Percentiles rank a stretch among this genome's conserved stretches.
phyloP scores from a whole-genome alignment of 192 early-diverging fungal species.

The Phycomyces blakesleeanus region DNA sequence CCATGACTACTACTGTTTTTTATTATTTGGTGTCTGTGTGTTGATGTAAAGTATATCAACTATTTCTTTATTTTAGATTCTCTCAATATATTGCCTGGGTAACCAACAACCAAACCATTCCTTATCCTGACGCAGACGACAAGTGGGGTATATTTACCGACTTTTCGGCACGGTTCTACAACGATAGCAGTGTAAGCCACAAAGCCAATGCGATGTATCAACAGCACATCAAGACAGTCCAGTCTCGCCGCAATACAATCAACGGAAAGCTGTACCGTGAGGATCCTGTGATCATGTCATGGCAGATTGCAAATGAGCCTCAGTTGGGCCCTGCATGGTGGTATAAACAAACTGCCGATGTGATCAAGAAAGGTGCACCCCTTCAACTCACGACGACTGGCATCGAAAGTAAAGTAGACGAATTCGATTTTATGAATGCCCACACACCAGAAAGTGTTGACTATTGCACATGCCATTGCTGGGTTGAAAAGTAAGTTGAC shows the following conservation, averaged over 20 bases:
- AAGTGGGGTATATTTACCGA: constrained; percentile 39
- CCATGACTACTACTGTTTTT: too few species aligned
- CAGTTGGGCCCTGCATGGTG: constrained; percentile 47
- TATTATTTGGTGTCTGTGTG: too few species aligned
- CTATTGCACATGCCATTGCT: constrained; percentile 51
- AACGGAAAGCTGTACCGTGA: constrained; percentile 48
- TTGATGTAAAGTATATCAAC: too few species aligned
- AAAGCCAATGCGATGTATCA: constrained; percentile 41
- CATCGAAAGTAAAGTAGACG: constrained; percentile 58
- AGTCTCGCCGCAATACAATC: constrained; percentile 43
- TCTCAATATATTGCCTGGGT: constrained; percentile 64
- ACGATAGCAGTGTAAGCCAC: constrained; percentile 24
- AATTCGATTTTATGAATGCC: constrained; percentile 46
- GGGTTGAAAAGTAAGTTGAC: constrained; percentile 45
- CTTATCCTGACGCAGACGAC: constrained; percentile 48
- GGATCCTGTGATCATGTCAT: constrained; percentile 56
- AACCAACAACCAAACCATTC: constrained; percentile 41
- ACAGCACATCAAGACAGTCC: constrained; percentile 41
- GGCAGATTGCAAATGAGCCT: constrained; percentile 74
- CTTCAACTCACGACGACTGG: constrained; percentile 60
- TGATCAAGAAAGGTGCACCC: constrained; percentile 46
- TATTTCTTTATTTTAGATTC: constrained; percentile 10
- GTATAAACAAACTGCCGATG: constrained; percentile 46
- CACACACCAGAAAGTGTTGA: constrained; percentile 45
- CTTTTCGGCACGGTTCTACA: constrained; percentile 51